phyloP scores from a whole-genome alignment of 78 protist genomes.

The Planoprotostelium fungivorum region DNA sequence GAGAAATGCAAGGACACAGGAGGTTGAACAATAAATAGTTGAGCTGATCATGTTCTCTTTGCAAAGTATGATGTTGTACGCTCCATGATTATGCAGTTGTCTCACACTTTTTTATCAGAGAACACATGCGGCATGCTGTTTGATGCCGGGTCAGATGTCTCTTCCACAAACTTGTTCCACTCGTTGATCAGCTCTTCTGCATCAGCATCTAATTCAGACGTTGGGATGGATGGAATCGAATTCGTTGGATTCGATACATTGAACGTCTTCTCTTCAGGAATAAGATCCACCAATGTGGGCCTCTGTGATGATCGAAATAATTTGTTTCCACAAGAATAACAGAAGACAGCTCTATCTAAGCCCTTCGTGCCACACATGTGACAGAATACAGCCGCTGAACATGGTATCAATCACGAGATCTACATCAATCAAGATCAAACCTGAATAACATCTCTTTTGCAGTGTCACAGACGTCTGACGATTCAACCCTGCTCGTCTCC shows the following conservation, averaged over 20 bases:
- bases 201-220: not conserved
- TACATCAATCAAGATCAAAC: not conserved
- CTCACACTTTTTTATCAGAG: too few species aligned
- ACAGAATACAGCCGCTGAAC: not conserved
- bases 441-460: not conserved
- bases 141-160: too few species aligned
- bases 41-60: too few species aligned
- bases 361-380: not conserved
- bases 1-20: too few species aligned
- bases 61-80: too few species aligned
- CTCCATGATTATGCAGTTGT: too few species aligned
- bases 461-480: not conserved
- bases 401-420: not conserved
- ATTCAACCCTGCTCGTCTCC: not conserved
- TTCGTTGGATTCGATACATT: too few species aligned
- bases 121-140: too few species aligned
- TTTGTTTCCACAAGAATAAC: not conserved
- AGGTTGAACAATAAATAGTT: too few species aligned
- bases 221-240: too few species aligned
- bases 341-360: not conserved
- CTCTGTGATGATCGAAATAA: not conserved
- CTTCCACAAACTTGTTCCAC: not conserved
- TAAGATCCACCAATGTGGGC: too few species aligned
- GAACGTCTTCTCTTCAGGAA: too few species aligned
- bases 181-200: not conserved